phyloP scores from a whole-genome alignment of 2,329 filamentous ascomycete genomes.

The Arachnomyces sp. region DNA sequence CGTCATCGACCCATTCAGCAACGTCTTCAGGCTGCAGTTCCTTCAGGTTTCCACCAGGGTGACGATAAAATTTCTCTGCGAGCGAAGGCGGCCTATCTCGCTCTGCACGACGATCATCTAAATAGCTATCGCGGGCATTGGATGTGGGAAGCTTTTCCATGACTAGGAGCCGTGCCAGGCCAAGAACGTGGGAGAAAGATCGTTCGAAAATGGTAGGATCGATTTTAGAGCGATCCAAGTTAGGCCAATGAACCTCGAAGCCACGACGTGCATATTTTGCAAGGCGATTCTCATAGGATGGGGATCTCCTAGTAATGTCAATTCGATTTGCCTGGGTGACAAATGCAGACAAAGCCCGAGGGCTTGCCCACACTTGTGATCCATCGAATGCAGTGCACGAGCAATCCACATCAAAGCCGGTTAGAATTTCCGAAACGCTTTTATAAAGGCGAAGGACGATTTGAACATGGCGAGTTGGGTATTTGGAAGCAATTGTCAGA shows the following conservation, averaged over 20 bases:
- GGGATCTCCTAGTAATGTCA: constrained; percentile 70
- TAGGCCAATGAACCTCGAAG: constrained; percentile 76
- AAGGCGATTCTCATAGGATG: constrained; percentile 79
- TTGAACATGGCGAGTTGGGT: constrained; percentile 76
- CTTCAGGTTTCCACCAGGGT: constrained; percentile 61
- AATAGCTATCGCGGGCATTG: constrained; percentile 61
- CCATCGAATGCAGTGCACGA: constrained; percentile 76
- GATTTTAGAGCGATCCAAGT: constrained; percentile 64
- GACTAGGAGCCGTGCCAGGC: constrained; percentile 70
- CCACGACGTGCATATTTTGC: constrained; percentile 79
- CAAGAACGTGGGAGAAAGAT: constrained; percentile 66
- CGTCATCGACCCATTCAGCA: constrained; percentile 71
- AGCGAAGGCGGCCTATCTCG: constrained; percentile 59
- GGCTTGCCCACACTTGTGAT: constrained; percentile 68
- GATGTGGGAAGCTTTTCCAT: constrained; percentile 69
- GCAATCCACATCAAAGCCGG: constrained; percentile 82
- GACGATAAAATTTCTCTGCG: constrained; percentile 41
- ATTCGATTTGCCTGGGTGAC: constrained; percentile 77
- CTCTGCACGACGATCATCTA: constrained; percentile 62
- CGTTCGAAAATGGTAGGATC: constrained; percentile 84
- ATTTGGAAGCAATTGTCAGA: constrained; percentile 76
- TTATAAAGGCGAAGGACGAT: constrained; percentile 82
- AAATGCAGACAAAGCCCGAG: constrained; percentile 68
- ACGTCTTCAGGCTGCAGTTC: constrained; percentile 70
- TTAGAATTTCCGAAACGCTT: constrained; percentile 73